These are phyloP conservation scores for Biscutella laevigata DNA, from an alignment of 441 rosid species.

Conservation along the genomic window DNA sequence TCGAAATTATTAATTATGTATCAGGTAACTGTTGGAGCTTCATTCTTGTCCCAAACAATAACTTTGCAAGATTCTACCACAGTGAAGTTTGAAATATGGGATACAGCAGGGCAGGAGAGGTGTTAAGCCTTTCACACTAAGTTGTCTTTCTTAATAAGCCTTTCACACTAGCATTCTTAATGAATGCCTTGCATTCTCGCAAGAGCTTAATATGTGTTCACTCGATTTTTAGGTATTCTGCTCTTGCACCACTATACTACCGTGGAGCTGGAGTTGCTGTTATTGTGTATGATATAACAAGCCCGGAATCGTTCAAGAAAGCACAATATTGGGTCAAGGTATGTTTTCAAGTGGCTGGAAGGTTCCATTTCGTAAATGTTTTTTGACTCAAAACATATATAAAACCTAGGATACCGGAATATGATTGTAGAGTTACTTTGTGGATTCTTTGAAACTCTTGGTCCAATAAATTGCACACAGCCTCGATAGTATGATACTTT, in stretches of 20 bases:
- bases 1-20: constrained; percentile 10
- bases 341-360: constrained; percentile 9
- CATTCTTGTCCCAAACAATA: constrained; percentile 91
- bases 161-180: neutral
- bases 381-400: neutral
- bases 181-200: neutral
- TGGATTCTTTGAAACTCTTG: neutral
- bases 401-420: neutral
- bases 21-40: constrained; percentile 98
- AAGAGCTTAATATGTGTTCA: neutral
- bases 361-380: neutral
- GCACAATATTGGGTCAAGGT: constrained; percentile 99
- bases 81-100: constrained; percentile 98
- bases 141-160: constrained; percentile 1
- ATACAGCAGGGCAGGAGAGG: constrained; percentile 99
- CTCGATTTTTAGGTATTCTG: constrained; percentile 60
- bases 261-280: constrained; percentile 97
- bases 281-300: constrained; percentile 91
- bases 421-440: neutral
- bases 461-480: neutral
- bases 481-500: neutral
- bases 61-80: constrained; percentile 97
- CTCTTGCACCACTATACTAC: constrained; percentile 89
- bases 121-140: constrained; percentile 19
- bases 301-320: constrained; percentile 81